phyloP scores from a whole-genome alignment of 305 asterid species.

The Fraxinus xanthoxyloides region DNA sequence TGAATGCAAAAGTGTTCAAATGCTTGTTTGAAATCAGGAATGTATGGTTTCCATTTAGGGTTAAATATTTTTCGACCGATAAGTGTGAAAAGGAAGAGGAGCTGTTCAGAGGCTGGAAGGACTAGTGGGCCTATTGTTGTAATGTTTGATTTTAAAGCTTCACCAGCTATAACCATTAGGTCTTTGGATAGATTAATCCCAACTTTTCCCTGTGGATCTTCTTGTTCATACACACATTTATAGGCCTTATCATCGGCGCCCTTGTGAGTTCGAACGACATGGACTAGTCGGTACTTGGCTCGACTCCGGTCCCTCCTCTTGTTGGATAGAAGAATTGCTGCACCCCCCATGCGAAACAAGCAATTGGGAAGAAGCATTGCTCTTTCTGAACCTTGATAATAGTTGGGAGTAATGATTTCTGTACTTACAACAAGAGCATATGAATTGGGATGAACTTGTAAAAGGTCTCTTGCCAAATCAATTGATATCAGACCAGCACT shows the following conservation, averaged over 20 bases:
- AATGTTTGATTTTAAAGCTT: slow-evolving; percentile 69
- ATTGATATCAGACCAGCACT: slow-evolving; percentile 73
- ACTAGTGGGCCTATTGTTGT: slow-evolving; percentile 75
- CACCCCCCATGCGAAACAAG: slow-evolving; percentile 81
- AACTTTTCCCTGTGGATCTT: slow-evolving; percentile 67
- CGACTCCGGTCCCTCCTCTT: slow-evolving; percentile 48
- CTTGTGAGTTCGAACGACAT: slow-evolving; percentile 69
- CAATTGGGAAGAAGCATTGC: slow-evolving; percentile 90
- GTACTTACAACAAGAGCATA: slow-evolving; percentile 61
- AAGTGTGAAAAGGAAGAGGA: slow-evolving; percentile 62
- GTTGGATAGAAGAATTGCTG: slow-evolving; percentile 72
- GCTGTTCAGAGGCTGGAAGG: slow-evolving; percentile 77
- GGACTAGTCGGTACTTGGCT: slow-evolving; percentile 62
- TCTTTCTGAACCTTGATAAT: slow-evolving; percentile 65
- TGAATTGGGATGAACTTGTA: slow-evolving; percentile 60
- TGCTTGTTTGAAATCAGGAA: slow-evolving; percentile 78
- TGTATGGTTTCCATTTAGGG: slow-evolving; percentile 73
- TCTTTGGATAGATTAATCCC: slow-evolving; percentile 74
- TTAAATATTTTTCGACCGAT: slow-evolving; percentile 72
- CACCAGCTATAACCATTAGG: slow-evolving; percentile 76
- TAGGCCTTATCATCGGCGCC: slow-evolving; percentile 81
- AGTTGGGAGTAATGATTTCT: slow-evolving; percentile 69
- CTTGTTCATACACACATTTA: slow-evolving; percentile 67
- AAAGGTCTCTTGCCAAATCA: slow-evolving; percentile 63
- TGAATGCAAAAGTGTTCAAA: slow-evolving; percentile 84